Evolutionary conservation across 345 rosid genomes (phyloP), one percentile per base, ranked within the genome.

Genomic region (Pseudoturritis turrita): DNA sequence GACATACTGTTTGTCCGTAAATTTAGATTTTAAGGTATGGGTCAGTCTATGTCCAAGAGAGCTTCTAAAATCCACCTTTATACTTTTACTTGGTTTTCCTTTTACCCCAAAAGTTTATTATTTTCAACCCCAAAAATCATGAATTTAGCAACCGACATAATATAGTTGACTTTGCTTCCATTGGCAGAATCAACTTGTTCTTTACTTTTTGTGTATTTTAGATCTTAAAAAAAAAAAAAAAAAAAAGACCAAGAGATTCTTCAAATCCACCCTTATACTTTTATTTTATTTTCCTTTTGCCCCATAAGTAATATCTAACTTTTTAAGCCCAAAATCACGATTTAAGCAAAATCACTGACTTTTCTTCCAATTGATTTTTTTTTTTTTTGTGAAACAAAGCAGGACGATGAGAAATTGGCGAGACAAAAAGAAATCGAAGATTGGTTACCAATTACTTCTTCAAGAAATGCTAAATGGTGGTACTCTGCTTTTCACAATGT

Each of bases 401-500:
- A 54, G 79, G 81, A 46, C 62, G 79, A 45, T 18, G 53, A 70
- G 41, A 31, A 62, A 54, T 25, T 58, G 12, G 77, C 43, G 17
- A 80, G 72, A 78, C 87, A 88, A 77, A 86, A 86, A 78, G 81
- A 77, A 22, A 82, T 83, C 59, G 88, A 88, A 11, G 82, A 68
- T 25, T 88, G 91, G 91, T 83, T 88, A 54, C 91, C 91, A 14
- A 87, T 88, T 47, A 86, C 95, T 46, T 83, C 91, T 29, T 85
- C 88, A 0, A 78, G 95, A 73, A 87, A 85, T 46, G 95, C 92
- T 8, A 89, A 81, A 61, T 89, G 96, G 96, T 87, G 92, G 96
- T 87, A 85, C 75, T 70, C 92, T 17, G 89, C 96, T 61, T 89
- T 89, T 70, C 96, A 89, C 89, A 87, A 89, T 80, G 92, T 89